Base-by-base conservation (phyloP, 2,329 filamentous ascomycete genomes). In the Penicillium concentricum region DNA sequence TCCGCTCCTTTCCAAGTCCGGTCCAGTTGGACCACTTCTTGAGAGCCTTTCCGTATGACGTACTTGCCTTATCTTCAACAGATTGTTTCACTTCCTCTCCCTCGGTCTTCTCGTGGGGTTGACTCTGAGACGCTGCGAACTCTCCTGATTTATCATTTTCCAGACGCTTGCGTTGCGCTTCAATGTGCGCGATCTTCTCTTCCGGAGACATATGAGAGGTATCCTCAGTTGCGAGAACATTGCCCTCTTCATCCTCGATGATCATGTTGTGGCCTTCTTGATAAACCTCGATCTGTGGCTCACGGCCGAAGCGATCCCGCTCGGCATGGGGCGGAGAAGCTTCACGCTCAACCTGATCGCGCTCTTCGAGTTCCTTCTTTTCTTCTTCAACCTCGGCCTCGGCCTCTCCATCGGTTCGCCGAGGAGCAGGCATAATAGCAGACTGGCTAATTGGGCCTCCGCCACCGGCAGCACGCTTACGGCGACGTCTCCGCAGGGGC, bases 361-460 rank as follows among this genome's bases (percentile, higher is more conserved):
- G 62, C 51, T 73, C 61, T 48, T 67, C 69, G 4, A 53, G 51
- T 41, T 68, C 62, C 24, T 67, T 61, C 54, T 61, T 66, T 18
- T 61, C 59, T 18, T 63, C 64, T 8, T 67, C 67, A 7, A 50
- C 64, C 35, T 54, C 63, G 6, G 41, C 46, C 35, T 69, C 51
- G 74, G 67, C 16, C 70, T 71, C n/a, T n/a, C n/a, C n/a, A n/a
- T n/a, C 80, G 58, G 66, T 63, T 56, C 67, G 71, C 59, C 67
- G 75, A 46, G 78, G 75, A 35, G 48, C 48, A 8, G 94, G 94
- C 62, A 84, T 87, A 65, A 97, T 97, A 24, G 94, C 94, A 35
- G 93, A 96, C 69, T 95, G 87, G 59, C 85, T 90, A 64, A 97
- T 88, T 3, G 92, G 94, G 0, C 94, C 94, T 59, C 94, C 94